Base-by-base conservation (phyloP, 306 rosid species). In the Cicer arietinum region DNA sequence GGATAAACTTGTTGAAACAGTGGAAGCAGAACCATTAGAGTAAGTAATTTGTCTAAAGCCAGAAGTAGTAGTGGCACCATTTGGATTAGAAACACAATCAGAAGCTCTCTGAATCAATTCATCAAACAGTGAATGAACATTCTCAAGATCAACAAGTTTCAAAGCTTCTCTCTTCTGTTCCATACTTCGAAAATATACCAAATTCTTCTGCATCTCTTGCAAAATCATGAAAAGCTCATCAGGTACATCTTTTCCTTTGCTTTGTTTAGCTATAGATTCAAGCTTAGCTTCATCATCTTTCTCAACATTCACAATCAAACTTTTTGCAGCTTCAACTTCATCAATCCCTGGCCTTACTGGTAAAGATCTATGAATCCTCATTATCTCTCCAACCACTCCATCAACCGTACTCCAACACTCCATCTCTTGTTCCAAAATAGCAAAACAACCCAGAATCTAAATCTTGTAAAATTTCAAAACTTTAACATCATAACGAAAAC, bases 41-140 rank as follows among this genome's bases (percentile, higher is more conserved):
- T 70, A 57, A 70, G 2, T 13, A 44, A 61, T 7, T 18, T 43
- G 57, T 37, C 44, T 51, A 43, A 64, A 66, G 71, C 6, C 30
- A 3, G 85, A 56, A 75, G 3, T 30, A 8, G 79, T 6, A 12
- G 83, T 45, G 12, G 18, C 14, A 60, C 44, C 44, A 60, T 18
- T 37, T 2, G 88, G 77, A 72, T 79, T 51, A 4, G 96, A 73
- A 74, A 90, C 86, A 54, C 94, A 89, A n/a, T 68, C 85, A 9
- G 98, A 90, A 51, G 96, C 94, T 84, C 92, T 86, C 81, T 89
- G 98, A 81, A 92, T 81, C 39, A 89, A 82, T 61, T 90, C 89
- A 41, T 92, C 98, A 77, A 90, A 90, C 80, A 90, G 81, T 1
- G 61, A 72, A 52, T 90, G 91, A 63, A 89, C 57, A 71, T 80